Evolutionary conservation across 768 basidiomycete genomes (phyloP).

Genomic region (Infundibulicybe gibba): DNA sequence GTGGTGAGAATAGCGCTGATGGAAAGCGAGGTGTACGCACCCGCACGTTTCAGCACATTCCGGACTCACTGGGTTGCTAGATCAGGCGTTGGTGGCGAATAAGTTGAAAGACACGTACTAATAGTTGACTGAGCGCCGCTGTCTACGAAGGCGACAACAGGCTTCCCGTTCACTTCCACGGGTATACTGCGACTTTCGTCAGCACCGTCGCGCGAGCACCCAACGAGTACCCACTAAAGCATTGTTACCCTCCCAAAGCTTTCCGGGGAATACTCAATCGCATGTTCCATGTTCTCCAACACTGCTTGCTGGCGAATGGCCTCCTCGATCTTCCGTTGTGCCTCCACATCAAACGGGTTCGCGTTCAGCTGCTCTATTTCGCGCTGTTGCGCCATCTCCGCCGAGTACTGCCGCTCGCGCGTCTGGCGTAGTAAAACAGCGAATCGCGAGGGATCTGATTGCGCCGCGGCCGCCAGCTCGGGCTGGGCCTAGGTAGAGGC

Average conservation of each 20-base stretch:
- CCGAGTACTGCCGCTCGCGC: constrained; percentile 47
- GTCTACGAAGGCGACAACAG: constrained; percentile 96
- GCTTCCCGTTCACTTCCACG: constrained; percentile 87
- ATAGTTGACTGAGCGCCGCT: constrained; percentile 97
- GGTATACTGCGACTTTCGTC: constrained; percentile 55
- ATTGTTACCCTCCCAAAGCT: constrained; percentile 92
- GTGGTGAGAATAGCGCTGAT: background rate
- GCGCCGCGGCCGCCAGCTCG: constrained; percentile 73
- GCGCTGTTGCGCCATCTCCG: constrained; percentile 53
- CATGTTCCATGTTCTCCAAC: constrained; percentile 90
- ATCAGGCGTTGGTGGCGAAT: background rate
- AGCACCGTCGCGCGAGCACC: constrained; percentile 1
- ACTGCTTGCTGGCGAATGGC: constrained; percentile 87
- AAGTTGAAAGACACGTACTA: constrained; percentile 49
- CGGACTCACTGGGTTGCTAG: constrained; percentile 66
- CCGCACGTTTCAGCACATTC: constrained; percentile 90
- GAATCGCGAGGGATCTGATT: constrained; percentile 68
- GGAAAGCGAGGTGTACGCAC: constrained; percentile 34
- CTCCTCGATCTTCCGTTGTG: constrained; percentile 92
- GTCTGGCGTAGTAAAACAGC: constrained; percentile 66
- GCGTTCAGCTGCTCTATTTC: constrained; percentile 72
- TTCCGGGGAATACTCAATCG: constrained; percentile 91
- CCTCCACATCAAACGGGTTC: constrained; percentile 90
- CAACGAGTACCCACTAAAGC: constrained; percentile 76
- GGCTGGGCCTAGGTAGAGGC: constrained; percentile 59